These are phyloP conservation scores for Fusarium coffeatum DNA, from an alignment of 2,329 filamentous ascomycete genomes.

Conservation along the genomic window DNA sequence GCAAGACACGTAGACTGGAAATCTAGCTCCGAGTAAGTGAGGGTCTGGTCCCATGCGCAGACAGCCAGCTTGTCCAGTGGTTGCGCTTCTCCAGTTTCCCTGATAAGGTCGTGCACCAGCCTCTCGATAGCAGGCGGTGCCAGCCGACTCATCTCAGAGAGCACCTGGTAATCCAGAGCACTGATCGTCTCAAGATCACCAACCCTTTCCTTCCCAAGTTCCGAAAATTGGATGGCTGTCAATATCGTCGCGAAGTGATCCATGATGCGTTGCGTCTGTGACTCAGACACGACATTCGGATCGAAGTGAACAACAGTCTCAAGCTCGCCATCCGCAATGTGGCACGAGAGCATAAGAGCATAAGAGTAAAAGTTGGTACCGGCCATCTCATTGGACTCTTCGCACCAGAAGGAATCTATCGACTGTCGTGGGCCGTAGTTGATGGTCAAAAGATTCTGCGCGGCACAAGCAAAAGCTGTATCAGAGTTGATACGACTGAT, in stretches of 20 bases:
- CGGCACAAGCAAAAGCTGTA: conserved; percentile 29
- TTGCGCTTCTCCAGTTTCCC: neutral
- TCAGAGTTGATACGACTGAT: conserved; percentile 37
- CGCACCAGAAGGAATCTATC: conserved; percentile 28
- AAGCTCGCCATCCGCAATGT: conserved; percentile 23
- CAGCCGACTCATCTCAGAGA: conserved; percentile 2
- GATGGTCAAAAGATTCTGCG: conserved; percentile 41
- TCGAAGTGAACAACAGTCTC: conserved; percentile 42
- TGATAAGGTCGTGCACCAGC: conserved; percentile 20
- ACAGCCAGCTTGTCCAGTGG: conserved; percentile 36
- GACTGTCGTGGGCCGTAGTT: conserved; percentile 25
- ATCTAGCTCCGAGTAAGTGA: conserved; percentile 55
- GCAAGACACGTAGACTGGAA: conserved; percentile 3
- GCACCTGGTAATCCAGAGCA: neutral
- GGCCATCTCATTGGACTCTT: conserved; percentile 39
- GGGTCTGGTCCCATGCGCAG: conserved; percentile 56
- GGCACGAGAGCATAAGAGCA: conserved; percentile 42
- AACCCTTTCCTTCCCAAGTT: neutral
- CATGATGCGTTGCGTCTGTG: conserved; percentile 34
- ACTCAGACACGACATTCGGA: conserved; percentile 2
- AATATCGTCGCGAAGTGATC: conserved; percentile 34
- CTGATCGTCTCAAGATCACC: conserved; percentile 6
- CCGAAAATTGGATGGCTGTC: neutral
- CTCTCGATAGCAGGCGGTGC: neutral
- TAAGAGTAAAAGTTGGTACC: conserved; percentile 45